phyloP scores from a whole-genome alignment of 2,329 filamentous ascomycete genomes.

The Scortechinia acanthostroma region DNA sequence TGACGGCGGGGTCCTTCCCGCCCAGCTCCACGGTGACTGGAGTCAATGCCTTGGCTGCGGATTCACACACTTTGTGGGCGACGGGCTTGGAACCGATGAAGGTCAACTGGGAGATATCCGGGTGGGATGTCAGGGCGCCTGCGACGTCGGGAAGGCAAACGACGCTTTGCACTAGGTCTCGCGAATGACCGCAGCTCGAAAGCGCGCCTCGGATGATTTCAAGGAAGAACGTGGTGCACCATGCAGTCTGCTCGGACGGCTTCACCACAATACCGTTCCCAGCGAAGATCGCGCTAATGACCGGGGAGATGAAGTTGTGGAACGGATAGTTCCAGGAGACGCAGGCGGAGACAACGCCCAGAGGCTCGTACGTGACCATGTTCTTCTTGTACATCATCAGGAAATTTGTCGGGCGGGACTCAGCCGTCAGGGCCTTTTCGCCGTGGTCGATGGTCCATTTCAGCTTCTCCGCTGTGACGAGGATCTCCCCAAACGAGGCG shows the following conservation, averaged over 20 bases:
- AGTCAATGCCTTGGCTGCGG: constrained; percentile 77
- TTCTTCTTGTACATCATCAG: constrained; percentile 96
- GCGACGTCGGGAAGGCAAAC: constrained; percentile 84
- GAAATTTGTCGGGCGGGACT: constrained; percentile 75
- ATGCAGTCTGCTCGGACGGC: constrained; percentile 89
- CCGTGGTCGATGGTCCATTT: constrained; percentile 90
- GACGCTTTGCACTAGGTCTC: constrained; percentile 75
- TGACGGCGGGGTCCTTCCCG: constrained; percentile 85
- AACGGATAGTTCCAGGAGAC: constrained; percentile 98
- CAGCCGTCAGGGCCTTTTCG: constrained; percentile 69
- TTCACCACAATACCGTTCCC: constrained; percentile 92
- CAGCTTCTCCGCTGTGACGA: constrained; percentile 89
- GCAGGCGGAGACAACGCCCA: constrained; percentile 85
- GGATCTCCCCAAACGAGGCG: constrained; percentile 85
- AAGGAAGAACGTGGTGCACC: constrained; percentile 80
- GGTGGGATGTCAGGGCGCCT: constrained; percentile 75
- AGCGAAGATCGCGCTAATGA: constrained; percentile 83
- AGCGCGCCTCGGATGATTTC: constrained; percentile 74
- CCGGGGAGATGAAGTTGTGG: constrained; percentile 86
- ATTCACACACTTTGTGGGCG: constrained; percentile 79
- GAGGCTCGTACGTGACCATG: constrained; percentile 79
- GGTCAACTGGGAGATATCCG: constrained; percentile 77
- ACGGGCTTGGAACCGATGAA: constrained; percentile 90
- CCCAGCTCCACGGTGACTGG: constrained; percentile 87
- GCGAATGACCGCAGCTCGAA: constrained; percentile 73